Evolutionary conservation across 306 rosid genomes (phyloP).

Genomic region (Crataegus laevigata): DNA sequence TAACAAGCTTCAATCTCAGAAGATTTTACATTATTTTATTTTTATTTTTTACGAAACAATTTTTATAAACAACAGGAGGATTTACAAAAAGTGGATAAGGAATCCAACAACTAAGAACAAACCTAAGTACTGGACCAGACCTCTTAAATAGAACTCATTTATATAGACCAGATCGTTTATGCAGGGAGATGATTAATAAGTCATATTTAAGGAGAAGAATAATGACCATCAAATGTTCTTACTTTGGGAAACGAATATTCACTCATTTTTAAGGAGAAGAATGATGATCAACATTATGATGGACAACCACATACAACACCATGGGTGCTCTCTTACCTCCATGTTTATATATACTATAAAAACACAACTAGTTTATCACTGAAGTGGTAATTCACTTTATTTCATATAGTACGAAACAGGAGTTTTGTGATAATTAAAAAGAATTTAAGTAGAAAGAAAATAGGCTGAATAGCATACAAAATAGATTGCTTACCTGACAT

Average conservation of each 20-base stretch:
- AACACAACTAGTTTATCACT: background rate
- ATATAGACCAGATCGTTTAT: background rate
- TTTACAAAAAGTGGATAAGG: background rate
- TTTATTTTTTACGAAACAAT: background rate
- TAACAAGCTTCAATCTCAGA: background rate
- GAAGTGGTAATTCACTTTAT: background rate
- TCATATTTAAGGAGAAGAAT: background rate
- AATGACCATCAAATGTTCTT: background rate
- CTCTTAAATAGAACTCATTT: too few species aligned
- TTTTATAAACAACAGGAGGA: background rate
- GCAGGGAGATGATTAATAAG: background rate
- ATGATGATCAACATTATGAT: background rate
- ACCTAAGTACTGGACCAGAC: background rate
- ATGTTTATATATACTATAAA: background rate
- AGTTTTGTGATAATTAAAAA: background rate
- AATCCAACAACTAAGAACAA: background rate
- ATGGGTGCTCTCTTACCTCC: background rate
- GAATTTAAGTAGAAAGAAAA: slow-evolving; percentile 3
- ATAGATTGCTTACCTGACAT: slow-evolving; percentile 62
- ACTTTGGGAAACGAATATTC: background rate
- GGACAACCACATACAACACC: background rate
- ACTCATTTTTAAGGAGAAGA: background rate
- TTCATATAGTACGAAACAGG: background rate
- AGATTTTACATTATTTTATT: too few species aligned
- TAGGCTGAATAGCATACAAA: background rate